Evolutionary conservation across 1,139 yeast genomes (phyloP).

Genomic region (Yamadazyma triangularis): DNA sequence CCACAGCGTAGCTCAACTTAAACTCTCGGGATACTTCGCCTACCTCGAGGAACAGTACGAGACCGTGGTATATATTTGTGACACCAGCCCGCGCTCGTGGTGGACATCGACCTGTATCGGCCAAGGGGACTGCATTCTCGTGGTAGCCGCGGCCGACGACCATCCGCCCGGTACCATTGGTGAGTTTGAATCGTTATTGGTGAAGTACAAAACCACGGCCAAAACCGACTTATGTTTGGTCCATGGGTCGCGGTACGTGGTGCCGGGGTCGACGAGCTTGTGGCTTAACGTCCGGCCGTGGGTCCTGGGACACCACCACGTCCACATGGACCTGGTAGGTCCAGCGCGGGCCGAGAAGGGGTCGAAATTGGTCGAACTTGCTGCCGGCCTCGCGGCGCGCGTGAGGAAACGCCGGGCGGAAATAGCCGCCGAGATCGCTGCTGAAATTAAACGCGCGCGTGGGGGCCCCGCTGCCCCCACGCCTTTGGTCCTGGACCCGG

Average conservation of each 20-base stretch:
- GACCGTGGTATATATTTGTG: slow-evolving; percentile 84
- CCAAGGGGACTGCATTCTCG: slow-evolving; percentile 85
- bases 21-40: slow-evolving; percentile 84
- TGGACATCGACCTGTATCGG: slow-evolving; percentile 94
- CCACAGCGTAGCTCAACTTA: slow-evolving; percentile 70
- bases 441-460: slow-evolving; percentile 17
- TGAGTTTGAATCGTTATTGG: slow-evolving; percentile 74
- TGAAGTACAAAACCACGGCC: slow-evolving; percentile 79
- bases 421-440: slow-evolving; percentile 36
- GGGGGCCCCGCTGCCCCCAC: slow-evolving; percentile 7
- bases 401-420: too few relatives aligned
- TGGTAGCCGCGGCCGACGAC: slow-evolving; percentile 65
- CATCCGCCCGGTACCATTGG: slow-evolving; percentile 69
- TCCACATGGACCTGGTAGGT: slow-evolving; percentile 45
- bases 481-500: too few relatives aligned
- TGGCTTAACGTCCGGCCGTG: slow-evolving; percentile 86
- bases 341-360: slow-evolving; percentile 12
- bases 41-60: slow-evolving; percentile 88
- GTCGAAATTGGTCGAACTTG: slow-evolving; percentile 6
- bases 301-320: slow-evolving; percentile 93
- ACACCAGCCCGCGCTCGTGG: slow-evolving; percentile 72
- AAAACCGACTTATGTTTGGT: slow-evolving; percentile 81
- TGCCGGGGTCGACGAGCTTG: slow-evolving; percentile 75
- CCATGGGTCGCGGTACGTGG: slow-evolving; percentile 78
- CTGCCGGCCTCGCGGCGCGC: too few relatives aligned